These are phyloP conservation scores for Jimgerdemannia lactiflua DNA, from an alignment of 192 early-diverging fungal species.

Conservation along the genomic window DNA sequence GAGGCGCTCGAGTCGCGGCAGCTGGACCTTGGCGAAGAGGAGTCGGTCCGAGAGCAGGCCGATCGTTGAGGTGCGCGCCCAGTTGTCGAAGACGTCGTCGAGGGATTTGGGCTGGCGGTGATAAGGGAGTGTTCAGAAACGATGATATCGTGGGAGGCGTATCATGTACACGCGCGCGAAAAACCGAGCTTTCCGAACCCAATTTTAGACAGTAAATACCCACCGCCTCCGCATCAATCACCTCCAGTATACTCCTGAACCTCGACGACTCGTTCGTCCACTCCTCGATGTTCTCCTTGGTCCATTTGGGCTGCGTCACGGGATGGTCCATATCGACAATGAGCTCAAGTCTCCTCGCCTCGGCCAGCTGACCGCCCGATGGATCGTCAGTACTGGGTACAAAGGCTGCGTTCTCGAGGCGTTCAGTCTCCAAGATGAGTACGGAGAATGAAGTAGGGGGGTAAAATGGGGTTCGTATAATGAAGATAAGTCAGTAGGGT, in stretches of 20 bases:
- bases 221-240: conserved; percentile 14
- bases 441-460: too few species aligned
- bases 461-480: too few species aligned
- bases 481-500: too few species aligned
- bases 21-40: conserved; percentile 17
- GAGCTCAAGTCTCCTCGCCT: not conserved
- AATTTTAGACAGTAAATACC: not conserved
- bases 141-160: too few species aligned
- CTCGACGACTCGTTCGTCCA: conserved; percentile 12
- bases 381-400: conserved; percentile 15
- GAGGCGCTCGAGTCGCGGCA: conserved; percentile 5
- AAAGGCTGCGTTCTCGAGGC: conserved; percentile 18
- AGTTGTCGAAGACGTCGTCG: conserved; percentile 14
- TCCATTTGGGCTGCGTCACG: conserved; percentile 13
- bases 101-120: conserved; percentile 9
- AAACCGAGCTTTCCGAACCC: too few species aligned
- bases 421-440: not conserved
- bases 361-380: conserved; percentile 11
- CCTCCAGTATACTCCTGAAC: conserved; percentile 5
- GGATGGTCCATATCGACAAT: conserved; percentile 11
- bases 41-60: conserved; percentile 15
- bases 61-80: conserved; percentile 13
- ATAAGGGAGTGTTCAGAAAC: not conserved
- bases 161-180: too few species aligned
- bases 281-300: conserved; percentile 12